Evolutionary conservation across 2,329 filamentous ascomycete species (phyloP), one percentile per base, ranked within the genome.

Genomic region (Meredithiella fracta): DNA sequence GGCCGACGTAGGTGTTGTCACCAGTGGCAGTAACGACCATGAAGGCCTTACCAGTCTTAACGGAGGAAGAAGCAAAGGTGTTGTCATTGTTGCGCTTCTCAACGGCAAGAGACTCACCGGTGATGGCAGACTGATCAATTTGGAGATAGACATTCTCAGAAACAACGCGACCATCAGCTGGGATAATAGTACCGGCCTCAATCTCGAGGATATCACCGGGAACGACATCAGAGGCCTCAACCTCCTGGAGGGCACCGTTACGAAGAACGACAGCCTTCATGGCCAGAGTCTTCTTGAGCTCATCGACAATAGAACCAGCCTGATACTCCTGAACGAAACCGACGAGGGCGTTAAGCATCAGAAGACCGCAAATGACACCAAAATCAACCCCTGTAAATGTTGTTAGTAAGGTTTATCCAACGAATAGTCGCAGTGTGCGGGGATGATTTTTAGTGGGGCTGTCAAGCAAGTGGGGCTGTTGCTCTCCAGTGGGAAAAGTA

Each of bases 251-350:
- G 57, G 77, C 75, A 47, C 69, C 85, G 67, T 91, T 85, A 75
- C 89, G 86, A 67, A 92, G 78, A 63, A 94, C 87, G 47, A 86
- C 82, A 66, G 88, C 87, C 76, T 90, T 92, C 52, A 94, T 79
- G 57, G 88, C 88, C 40, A 94, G 79, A 55, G 85, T 91, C 74
- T 92, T 90, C 76, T 94, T 94, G 65, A 94, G 72, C 67, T 92
- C 86, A 51, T 91, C 86, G 70, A 94, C 87, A 61, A 94, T 92
- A 56, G 85, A 90, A 67, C 86, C 88, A 60, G 88, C 88, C 70
- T 94, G 86, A 70, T 78, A 94, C 72, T 94, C 88, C 69, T 94
- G 88, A 59, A 90, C 74, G 70, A 94, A 94, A 71, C 88, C 87
- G 61, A 94, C 88, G 61, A 71, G 73, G 44, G 88, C 88, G 72